Evolutionary conservation across 352 stramenopile genomes (phyloP).

Genomic region (Elongisporangium senticosum): DNA sequence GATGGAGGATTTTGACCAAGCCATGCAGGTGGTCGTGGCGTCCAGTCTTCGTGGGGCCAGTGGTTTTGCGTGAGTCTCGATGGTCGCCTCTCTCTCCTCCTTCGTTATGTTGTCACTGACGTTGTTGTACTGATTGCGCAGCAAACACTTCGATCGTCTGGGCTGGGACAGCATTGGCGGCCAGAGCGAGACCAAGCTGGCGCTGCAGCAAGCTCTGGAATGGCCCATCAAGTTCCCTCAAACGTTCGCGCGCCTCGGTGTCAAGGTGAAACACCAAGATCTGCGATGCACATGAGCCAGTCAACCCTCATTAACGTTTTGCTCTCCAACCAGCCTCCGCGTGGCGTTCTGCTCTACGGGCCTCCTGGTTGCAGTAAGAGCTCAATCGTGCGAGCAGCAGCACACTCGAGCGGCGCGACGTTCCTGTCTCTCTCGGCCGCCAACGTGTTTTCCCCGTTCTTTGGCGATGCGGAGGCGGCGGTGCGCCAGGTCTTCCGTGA

Average conservation of each 20-base stretch:
- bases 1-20: conserved; percentile 68
- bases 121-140: conserved; percentile 7
- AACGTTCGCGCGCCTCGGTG: conserved; percentile 63
- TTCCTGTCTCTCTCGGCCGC: conserved; percentile 86
- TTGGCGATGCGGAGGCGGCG: conserved; percentile 83
- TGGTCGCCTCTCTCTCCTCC: conserved; percentile 1
- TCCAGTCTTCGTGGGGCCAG: conserved; percentile 57
- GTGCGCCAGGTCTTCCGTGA: conserved; percentile 78
- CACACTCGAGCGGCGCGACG: conserved; percentile 62
- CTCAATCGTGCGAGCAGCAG: conserved; percentile 80
- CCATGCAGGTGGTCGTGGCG: conserved; percentile 58
- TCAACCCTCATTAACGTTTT: not conserved
- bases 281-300: not conserved
- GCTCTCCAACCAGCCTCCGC: conserved; percentile 27
- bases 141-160: conserved; percentile 50
- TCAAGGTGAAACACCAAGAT: conserved; percentile 24
- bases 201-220: conserved; percentile 81
- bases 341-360: conserved; percentile 85
- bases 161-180: conserved; percentile 77
- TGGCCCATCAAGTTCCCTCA: conserved; percentile 82
- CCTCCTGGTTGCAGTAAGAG: conserved; percentile 90
- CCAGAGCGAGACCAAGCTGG: conserved; percentile 61
- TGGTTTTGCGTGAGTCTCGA: conserved; percentile 41
- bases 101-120: conserved; percentile 5
- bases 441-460: conserved; percentile 85